Base-by-base conservation (phyloP, 441 rosid genomes). In the Bocquillonia castaneifolia region DNA sequence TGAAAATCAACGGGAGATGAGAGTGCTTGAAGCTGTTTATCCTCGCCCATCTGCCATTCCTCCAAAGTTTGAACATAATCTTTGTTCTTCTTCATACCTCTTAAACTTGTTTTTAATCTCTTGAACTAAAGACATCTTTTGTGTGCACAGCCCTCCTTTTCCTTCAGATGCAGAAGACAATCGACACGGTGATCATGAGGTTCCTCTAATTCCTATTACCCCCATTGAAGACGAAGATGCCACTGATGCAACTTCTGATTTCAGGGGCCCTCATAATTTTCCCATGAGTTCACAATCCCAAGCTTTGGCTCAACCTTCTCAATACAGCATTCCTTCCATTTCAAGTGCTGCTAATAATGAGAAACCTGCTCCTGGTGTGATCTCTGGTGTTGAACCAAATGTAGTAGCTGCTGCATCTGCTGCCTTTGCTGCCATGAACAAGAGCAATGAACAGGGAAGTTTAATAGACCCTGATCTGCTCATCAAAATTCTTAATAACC, bases 161-260 rank as follows among this genome's bases (percentile, higher is more conserved):
- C 28, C 82, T 57, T 69, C 64, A n/a, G 93, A 87, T 51, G 20
- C 66, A 51, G 88, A 81, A 74, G 80, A 76, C 64, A 74, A 76
- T 15, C 44, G 36, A 52, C 69, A 70, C 66, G 80, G 74, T 74
- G 92, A 84, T 67, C 77, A 72, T 66, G 81, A 76, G 57, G 82
- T 85, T 59, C 68, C 80, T 57, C 69, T 75, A 34, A 82, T 92
- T 81, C 99, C 99, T 64, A 78, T 94, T 61, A 83, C 85, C 57
- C 87, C 97, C 62, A 83, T 90, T 51, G 99, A 94, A 82, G 99
- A 92, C 70, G 98, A 92, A 77, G 99, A 92, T 65, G 37, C 76
- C 39, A 37, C 68, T 6, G 97, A 86, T 53, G n/a, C 76, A 14
- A 72, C 80, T 59, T 75, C 85, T 58, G 86, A 84, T 72, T 47